A percentile compares a stretch with the other conserved stretches of the same genome.
Conservation (phyloP, 2,329 filamentous ascomycete genomes). For the Fusarium tanahbumbuense region DNA sequence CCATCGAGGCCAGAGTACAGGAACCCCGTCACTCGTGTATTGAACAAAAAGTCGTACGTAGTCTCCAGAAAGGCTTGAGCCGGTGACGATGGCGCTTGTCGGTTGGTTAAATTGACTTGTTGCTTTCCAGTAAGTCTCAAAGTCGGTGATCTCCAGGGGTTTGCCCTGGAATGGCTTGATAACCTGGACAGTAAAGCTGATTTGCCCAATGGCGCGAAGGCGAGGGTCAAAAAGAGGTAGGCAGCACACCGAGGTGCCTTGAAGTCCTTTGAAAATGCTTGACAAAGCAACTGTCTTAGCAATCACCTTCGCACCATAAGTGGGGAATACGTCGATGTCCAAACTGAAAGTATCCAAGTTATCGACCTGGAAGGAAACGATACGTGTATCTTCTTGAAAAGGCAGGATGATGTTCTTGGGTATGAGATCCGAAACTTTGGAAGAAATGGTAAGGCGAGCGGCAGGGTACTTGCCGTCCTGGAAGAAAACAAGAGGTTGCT, state of each 20-base stretch:
- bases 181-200: slow-evolving; percentile 93
- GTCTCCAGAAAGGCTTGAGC: slow-evolving; percentile 94
- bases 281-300: slow-evolving; percentile 94
- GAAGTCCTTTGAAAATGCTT: slow-evolving; percentile 80
- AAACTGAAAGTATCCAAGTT: slow-evolving; percentile 92
- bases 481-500: slow-evolving; percentile 90
- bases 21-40: slow-evolving; percentile 86
- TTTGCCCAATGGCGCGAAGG: slow-evolving; percentile 89
- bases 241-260: slow-evolving; percentile 82
- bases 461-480: slow-evolving; percentile 97
- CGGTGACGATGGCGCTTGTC: slow-evolving; percentile 89
- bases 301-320: slow-evolving; percentile 97
- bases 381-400: slow-evolving; percentile 93
- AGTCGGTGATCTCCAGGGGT: slow-evolving; percentile 95
- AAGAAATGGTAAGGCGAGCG: slow-evolving; percentile 93
- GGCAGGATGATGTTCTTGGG: slow-evolving; percentile 95
- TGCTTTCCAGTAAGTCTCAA: slow-evolving; percentile 99
- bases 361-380: slow-evolving; percentile 96
- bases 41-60: slow-evolving; percentile 94
- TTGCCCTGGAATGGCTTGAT: slow-evolving; percentile 96
- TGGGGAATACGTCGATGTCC: slow-evolving; percentile 97
- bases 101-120: slow-evolving; percentile 88
- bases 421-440: slow-evolving; percentile 94
- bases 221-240: slow-evolving; percentile 93
- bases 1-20: slow-evolving; percentile 89